Evolutionary conservation across 768 basidiomycete species (phyloP).

Genomic region (Cubamyces lactineus): DNA sequence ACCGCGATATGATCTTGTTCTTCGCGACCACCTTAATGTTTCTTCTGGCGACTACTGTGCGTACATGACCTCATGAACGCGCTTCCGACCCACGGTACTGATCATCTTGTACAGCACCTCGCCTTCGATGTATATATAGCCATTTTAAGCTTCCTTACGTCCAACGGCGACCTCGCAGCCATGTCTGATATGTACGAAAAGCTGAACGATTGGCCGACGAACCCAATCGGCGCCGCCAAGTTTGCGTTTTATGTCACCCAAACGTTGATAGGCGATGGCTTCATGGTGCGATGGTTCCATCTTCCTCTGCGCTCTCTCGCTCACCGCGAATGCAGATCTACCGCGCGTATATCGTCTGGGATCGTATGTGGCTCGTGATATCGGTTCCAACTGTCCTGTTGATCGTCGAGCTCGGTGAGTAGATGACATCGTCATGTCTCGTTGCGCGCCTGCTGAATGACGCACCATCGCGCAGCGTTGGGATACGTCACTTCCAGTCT

Average conservation of each 20-base stretch:
- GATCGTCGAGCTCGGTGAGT: conserved; percentile 5
- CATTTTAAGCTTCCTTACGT: conserved; percentile 7
- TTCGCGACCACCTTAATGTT: conserved; percentile 12
- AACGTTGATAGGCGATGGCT: conserved; percentile 14
- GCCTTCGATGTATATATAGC: conserved; percentile 13
- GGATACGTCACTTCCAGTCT: conserved; percentile 6
- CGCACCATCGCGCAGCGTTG: neutral
- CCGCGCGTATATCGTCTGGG: conserved; percentile 20
- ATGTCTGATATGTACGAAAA: conserved; percentile 3
- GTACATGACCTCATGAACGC: neutral
- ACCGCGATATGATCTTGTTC: conserved; percentile 8
- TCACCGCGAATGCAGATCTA: conserved; percentile 5
- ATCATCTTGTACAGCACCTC: neutral
- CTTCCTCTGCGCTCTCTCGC: neutral
- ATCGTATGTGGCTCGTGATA: conserved; percentile 2
- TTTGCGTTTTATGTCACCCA: conserved; percentile 17
- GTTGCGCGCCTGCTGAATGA: neutral
- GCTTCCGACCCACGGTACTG: neutral
- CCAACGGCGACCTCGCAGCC: neutral
- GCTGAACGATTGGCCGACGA: conserved; percentile 15
- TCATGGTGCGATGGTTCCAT: conserved; percentile 3
- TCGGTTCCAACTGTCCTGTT: neutral
- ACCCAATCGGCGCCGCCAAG: conserved; percentile 12
- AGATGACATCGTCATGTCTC: neutral
- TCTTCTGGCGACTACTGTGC: conserved; percentile 4